These are phyloP conservation scores for Colletotrichum orbiculare DNA, from an alignment of 2,329 filamentous ascomycete species.

Conservation along the genomic window DNA sequence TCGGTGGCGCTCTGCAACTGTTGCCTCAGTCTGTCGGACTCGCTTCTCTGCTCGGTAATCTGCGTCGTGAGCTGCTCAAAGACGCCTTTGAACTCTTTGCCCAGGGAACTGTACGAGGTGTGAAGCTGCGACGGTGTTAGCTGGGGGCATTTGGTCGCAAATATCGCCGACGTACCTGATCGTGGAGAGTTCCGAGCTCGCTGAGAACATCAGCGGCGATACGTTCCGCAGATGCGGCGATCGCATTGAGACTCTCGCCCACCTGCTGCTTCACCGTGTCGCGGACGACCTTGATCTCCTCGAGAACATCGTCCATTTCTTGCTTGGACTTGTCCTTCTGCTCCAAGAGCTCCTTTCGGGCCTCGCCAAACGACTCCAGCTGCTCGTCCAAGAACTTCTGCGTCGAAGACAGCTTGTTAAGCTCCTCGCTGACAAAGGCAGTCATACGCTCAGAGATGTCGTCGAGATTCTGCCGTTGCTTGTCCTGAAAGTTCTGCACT, in stretches of 20 bases:
- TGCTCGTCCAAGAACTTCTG: constrained; percentile 78
- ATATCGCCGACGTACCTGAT: constrained; percentile 56
- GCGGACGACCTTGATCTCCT: constrained; percentile 90
- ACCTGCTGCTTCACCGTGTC: constrained; percentile 90
- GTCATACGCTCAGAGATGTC: constrained; percentile 78
- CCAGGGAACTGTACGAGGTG: constrained; percentile 83
- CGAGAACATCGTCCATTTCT: constrained; percentile 89
- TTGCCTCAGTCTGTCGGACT: constrained; percentile 77
- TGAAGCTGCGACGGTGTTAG: constrained; percentile 69
- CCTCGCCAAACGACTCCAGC: constrained; percentile 73
- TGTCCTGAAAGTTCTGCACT: constrained; percentile 76
- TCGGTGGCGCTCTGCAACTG: constrained; percentile 79
- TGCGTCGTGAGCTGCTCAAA: constrained; percentile 85
- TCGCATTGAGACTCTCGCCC: constrained; percentile 83
- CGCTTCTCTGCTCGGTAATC: constrained; percentile 79
- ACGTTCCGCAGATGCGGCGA: constrained; percentile 85
- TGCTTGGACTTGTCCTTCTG: constrained; percentile 78
- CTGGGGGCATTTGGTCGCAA: fast-evolving
- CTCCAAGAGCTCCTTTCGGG: constrained; percentile 74
- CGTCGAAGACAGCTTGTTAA: constrained; percentile 76
- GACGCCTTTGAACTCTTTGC: constrained; percentile 84
- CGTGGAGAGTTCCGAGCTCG: constrained; percentile 87
- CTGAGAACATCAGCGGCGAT: constrained; percentile 91
- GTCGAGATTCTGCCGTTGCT: constrained; percentile 78
- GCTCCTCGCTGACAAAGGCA: constrained; percentile 79